Conservation (phyloP, 306 rosid genomes). For the Canavalia gladiata region DNA sequence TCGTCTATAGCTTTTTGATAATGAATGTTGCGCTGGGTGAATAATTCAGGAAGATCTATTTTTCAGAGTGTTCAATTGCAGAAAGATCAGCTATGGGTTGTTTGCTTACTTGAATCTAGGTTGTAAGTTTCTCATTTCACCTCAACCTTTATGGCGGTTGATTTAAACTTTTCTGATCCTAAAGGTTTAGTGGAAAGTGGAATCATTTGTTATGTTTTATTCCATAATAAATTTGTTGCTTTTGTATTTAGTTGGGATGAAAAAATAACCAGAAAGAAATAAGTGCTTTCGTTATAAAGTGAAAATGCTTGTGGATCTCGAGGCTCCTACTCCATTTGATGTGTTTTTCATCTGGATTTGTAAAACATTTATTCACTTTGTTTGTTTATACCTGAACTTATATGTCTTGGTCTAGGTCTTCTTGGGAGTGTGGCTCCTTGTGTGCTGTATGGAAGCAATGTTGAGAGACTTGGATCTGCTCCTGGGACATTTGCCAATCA, state of each 20-base stretch:
- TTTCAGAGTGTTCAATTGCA: not conserved
- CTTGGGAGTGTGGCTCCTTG: slow-evolving; percentile 98
- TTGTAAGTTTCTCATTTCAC: not conserved
- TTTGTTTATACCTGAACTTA: slow-evolving; percentile 33
- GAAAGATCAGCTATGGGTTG: slow-evolving; percentile 16
- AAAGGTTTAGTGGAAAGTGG: not conserved
- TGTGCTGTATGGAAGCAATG: slow-evolving; percentile 92
- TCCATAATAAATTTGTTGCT: not conserved
- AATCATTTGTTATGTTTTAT: slow-evolving; percentile 8
- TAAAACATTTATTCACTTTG: not conserved
- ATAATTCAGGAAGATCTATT: no score
- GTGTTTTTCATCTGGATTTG: slow-evolving; percentile 1
- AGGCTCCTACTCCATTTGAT: not conserved
- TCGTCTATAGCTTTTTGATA: not conserved
- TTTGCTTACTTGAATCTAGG: slow-evolving; percentile 21
- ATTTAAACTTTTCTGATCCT: slow-evolving; percentile 5
- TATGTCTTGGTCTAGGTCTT: slow-evolving; percentile 68
- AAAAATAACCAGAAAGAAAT: not conserved
- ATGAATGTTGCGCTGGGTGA: not conserved
- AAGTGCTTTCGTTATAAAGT: not conserved
- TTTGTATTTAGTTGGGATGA: not conserved
- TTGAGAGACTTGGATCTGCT: slow-evolving; percentile 77
- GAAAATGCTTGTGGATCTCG: not conserved
- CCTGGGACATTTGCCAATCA: slow-evolving; percentile 81
- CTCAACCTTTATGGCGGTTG: slow-evolving; percentile 1